Evolutionary conservation across 257 asterid genomes (phyloP).

Genomic region (Nicotiana attenuata): DNA sequence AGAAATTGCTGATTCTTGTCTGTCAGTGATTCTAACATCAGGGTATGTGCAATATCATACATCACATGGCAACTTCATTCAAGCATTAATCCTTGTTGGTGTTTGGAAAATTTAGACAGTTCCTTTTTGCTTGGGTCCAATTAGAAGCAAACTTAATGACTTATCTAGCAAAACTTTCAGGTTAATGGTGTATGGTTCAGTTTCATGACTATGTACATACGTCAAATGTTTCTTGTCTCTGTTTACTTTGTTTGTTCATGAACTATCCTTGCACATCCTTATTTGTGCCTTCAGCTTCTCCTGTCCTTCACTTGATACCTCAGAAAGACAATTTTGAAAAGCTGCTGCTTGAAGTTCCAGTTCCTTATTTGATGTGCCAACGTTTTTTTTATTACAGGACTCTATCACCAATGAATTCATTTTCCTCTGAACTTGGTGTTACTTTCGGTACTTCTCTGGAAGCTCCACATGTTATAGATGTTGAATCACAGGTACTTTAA

Average conservation of each 20-base stretch:
- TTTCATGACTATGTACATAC: not conserved
- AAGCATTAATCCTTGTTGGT: not conserved
- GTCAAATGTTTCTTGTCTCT: not conserved
- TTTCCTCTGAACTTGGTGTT: constrained; percentile 94
- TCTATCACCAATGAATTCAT: constrained; percentile 78
- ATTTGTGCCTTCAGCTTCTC: constrained; percentile 8
- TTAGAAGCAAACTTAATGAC: constrained; percentile 2
- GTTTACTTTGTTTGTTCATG: not conserved
- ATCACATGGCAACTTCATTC: not conserved
- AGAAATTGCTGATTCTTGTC: constrained; percentile 68
- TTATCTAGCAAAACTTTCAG: not conserved
- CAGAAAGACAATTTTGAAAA: not conserved
- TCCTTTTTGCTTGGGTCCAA: constrained; percentile 3
- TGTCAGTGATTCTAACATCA: constrained; percentile 91
- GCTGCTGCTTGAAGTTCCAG: not conserved
- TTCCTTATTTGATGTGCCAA: not conserved
- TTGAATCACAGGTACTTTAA: constrained; percentile 67
- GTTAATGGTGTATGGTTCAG: not conserved
- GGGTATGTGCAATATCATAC: constrained; percentile 52
- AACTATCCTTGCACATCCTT: not conserved
- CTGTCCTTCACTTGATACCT: not conserved
- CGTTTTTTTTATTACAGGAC: constrained; percentile 47
- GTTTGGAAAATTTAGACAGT: not conserved
- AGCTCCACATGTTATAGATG: constrained; percentile 94
- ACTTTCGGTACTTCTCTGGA: constrained; percentile 86